Conservation (phyloP, 2,329 filamentous ascomycete genomes). For the Thermochaetoides dissita region DNA sequence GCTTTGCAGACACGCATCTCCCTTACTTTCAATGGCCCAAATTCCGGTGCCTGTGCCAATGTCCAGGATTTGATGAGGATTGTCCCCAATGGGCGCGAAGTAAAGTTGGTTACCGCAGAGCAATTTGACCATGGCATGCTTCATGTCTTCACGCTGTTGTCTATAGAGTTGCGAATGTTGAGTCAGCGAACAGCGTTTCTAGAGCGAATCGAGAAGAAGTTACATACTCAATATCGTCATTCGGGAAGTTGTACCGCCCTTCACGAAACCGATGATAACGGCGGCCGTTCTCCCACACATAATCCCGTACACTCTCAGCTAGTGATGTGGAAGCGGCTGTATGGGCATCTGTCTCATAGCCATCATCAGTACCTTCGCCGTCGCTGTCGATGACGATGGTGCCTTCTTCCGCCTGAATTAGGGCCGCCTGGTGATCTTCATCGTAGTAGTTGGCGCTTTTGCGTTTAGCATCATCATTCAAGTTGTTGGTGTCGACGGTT, state of each 20-base stretch:
- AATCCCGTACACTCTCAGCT: conserved; percentile 31
- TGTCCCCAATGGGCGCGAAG: conserved; percentile 35
- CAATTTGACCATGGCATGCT: conserved; percentile 37
- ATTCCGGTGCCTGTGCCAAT: conserved; percentile 46
- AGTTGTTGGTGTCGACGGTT: too few species aligned
- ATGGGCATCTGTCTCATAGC: conserved; percentile 19
- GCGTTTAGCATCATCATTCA: too few species aligned
- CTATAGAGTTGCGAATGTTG: too few species aligned
- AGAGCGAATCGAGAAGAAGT: neutral
- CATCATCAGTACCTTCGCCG: conserved; percentile 17
- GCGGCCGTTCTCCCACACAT: conserved; percentile 42
- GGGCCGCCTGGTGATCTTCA: conserved; percentile 12
- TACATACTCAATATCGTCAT: conserved; percentile 39
- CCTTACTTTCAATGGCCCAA: conserved; percentile 41
- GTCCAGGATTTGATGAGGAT: conserved; percentile 38
- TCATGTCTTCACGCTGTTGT: conserved; percentile 44
- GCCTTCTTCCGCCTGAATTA: conserved; percentile 17
- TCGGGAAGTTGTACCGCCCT: conserved; percentile 43
- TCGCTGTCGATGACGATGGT: conserved; percentile 18
- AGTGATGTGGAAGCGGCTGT: conserved; percentile 21
- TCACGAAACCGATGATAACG: conserved; percentile 43
- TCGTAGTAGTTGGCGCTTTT: conserved; percentile 2
- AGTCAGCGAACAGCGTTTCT: too few species aligned
- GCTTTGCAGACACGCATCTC: too few species aligned
- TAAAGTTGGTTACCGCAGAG: conserved; percentile 35